Conservation (phyloP, 2,329 filamentous ascomycete species). For the Clonostachys byssicola region DNA sequence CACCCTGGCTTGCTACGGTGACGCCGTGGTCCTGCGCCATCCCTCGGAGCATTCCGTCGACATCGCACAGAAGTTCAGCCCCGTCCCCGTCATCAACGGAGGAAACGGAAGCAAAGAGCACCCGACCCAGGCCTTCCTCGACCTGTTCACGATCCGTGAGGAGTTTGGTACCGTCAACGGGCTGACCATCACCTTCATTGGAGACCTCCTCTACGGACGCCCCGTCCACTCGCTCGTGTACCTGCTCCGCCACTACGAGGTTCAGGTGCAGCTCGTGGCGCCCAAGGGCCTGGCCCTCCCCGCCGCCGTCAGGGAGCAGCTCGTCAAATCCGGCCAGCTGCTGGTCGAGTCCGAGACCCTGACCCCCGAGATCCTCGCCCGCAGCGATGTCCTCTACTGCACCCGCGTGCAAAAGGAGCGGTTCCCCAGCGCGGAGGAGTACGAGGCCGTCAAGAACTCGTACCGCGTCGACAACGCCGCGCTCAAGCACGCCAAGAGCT, state of each 20-base stretch:
- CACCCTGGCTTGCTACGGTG: constrained; percentile 89
- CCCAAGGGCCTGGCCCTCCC: constrained; percentile 78
- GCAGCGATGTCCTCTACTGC: constrained; percentile 92
- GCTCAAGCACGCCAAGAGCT: constrained; percentile 84
- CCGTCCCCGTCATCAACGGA: constrained; percentile 92
- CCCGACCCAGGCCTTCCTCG: constrained; percentile 94
- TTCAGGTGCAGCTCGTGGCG: constrained; percentile 86
- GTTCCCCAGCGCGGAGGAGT: constrained; percentile 76
- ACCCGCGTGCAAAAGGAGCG: constrained; percentile 96
- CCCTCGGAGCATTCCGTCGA: constrained; percentile 78
- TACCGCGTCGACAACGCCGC: constrained; percentile 89
- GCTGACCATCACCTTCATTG: constrained; percentile 91
- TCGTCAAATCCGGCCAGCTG: constrained; percentile 73
- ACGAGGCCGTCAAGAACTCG: constrained; percentile 82
- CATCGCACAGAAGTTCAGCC: constrained; percentile 79
- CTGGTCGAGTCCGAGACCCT: constrained; percentile 71
- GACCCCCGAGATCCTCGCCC: constrained; percentile 80
- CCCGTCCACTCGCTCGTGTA: constrained; percentile 95
- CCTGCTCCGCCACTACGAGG: constrained; percentile 92
- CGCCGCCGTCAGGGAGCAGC: constrained; percentile 64
- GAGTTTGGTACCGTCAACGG: constrained; percentile 94
- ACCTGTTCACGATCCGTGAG: constrained; percentile 97
- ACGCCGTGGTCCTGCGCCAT: constrained; percentile 94
- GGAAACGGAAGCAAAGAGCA: constrained; percentile 96
- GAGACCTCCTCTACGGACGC: constrained; percentile 88